Evolutionary conservation across 2,329 filamentous ascomycete species (phyloP).

Genomic region (Paecilomyces formosus): DNA sequence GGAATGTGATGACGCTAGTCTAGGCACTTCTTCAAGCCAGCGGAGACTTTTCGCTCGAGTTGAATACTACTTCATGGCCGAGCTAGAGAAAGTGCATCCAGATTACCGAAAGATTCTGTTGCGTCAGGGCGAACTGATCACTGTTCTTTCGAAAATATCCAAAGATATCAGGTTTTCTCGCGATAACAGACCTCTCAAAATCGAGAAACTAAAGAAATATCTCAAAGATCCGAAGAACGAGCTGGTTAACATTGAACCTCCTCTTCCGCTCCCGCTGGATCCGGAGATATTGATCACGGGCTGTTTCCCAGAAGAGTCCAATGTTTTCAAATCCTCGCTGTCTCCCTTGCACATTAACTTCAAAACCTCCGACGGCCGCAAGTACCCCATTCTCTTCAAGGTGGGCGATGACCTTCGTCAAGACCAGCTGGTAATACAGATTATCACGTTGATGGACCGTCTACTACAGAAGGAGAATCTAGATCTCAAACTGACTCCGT

Average conservation of each 20-base stretch:
- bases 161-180: slow-evolving; percentile 77
- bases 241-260: slow-evolving; percentile 71
- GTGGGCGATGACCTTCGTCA: slow-evolving; percentile 93
- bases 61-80: slow-evolving; percentile 91
- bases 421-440: slow-evolving; percentile 94
- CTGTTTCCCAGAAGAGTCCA: slow-evolving; percentile 73
- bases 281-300: slow-evolving; percentile 73
- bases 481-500: slow-evolving; percentile 88
- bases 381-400: slow-evolving; percentile 94
- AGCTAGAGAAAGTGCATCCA: slow-evolving; percentile 67
- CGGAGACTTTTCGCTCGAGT: slow-evolving; percentile 86
- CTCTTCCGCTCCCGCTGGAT: slow-evolving; percentile 80
- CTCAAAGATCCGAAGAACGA: slow-evolving; percentile 88
- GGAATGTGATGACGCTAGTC: slow-evolving; percentile 78
- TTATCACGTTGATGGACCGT: slow-evolving; percentile 96
- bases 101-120: slow-evolving; percentile 69
- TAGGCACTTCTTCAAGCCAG: slow-evolving; percentile 65
- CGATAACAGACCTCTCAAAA: slow-evolving; percentile 70
- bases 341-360: slow-evolving; percentile 89
- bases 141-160: slow-evolving; percentile 79
- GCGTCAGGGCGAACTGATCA: slow-evolving; percentile 82
- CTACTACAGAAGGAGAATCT: slow-evolving; percentile 92
- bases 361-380: slow-evolving; percentile 66
- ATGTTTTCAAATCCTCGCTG: slow-evolving; percentile 91
- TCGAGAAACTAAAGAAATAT: slow-evolving; percentile 75